A percentile compares a stretch with the other conserved stretches of the same genome.
Evolutionary conservation across 2,329 filamentous ascomycete genomes (phyloP).

Genomic region (Aspergillus pseudonomiae): DNA sequence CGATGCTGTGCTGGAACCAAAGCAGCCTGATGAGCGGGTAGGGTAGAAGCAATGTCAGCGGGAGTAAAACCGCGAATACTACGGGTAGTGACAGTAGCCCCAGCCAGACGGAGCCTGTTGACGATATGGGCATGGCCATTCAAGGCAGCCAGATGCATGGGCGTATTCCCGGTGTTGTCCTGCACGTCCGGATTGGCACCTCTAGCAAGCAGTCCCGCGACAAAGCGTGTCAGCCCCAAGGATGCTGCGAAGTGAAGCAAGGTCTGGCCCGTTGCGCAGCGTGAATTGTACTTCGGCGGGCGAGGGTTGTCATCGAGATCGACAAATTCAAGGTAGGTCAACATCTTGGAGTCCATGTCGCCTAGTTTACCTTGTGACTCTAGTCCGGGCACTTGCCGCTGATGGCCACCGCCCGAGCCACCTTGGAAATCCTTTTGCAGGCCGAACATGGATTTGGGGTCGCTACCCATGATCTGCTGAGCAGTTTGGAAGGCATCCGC

Average conservation of each 20-base stretch:
- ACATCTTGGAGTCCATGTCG: conserved; percentile 68
- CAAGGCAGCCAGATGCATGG: conserved; percentile 79
- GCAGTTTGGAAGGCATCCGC: conserved; percentile 52
- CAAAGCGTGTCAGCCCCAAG: conserved; percentile 73
- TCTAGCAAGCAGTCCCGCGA: conserved; percentile 73
- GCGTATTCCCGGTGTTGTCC: conserved; percentile 79
- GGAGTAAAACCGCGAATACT: conserved; percentile 72
- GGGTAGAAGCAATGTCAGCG: conserved; percentile 70
- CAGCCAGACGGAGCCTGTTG: conserved; percentile 70
- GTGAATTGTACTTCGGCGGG: conserved; percentile 68
- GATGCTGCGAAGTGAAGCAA: conserved; percentile 80
- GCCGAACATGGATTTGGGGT: conserved; percentile 52
- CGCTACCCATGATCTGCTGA: conserved; percentile 51
- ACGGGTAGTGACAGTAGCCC: conserved; percentile 71
- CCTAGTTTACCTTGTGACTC: conserved; percentile 46
- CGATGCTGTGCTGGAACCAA: conserved; percentile 64
- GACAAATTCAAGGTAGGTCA: conserved; percentile 76
- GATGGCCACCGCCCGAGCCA: conserved; percentile 48
- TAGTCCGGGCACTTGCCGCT: conserved; percentile 48
- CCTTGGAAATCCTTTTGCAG: conserved; percentile 46
- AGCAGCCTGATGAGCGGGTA: conserved; percentile 65
- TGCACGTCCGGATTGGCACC: conserved; percentile 75
- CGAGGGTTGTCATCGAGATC: conserved; percentile 75
- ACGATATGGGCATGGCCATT: conserved; percentile 77
- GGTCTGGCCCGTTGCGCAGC: conserved; percentile 70